A percentile compares a stretch with the other conserved stretches of the same genome.
Conservation (phyloP, 2,329 filamentous ascomycete genomes). For the Parafenestella ontariensis region DNA sequence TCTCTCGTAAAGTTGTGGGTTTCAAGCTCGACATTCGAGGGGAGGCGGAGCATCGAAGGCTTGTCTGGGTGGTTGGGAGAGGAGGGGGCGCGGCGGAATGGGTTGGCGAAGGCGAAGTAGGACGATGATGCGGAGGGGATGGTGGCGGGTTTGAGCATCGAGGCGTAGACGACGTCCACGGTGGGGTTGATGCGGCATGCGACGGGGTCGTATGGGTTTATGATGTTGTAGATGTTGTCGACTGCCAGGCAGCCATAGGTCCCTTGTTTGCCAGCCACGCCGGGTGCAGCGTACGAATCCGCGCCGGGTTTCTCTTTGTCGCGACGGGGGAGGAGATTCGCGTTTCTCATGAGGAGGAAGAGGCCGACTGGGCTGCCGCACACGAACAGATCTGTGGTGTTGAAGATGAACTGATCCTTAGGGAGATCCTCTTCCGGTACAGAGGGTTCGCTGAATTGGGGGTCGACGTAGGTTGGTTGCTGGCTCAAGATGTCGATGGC, state of each 20-base stretch:
- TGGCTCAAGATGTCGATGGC: slow-evolving; percentile 87
- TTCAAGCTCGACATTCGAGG: slow-evolving; percentile 79
- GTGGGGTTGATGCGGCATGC: slow-evolving; percentile 92
- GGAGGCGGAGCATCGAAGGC: slow-evolving; percentile 49
- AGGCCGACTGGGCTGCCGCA: slow-evolving; percentile 91
- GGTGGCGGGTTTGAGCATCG: slow-evolving; percentile 76
- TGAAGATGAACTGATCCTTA: slow-evolving; percentile 76
- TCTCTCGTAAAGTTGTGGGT: slow-evolving; percentile 94
- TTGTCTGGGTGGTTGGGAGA: slow-evolving; percentile 34
- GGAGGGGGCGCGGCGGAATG: slow-evolving; percentile 47
- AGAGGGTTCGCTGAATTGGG: slow-evolving; percentile 42
- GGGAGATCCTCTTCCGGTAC: slow-evolving; percentile 58
- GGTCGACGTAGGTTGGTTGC: slow-evolving; percentile 77
- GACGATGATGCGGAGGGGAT: slow-evolving; percentile 74
- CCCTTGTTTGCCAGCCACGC: slow-evolving; percentile 78
- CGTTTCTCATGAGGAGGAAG: slow-evolving; percentile 84
- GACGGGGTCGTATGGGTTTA: slow-evolving; percentile 79
- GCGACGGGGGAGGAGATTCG: slow-evolving; percentile 74
- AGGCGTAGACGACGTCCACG: slow-evolving; percentile 80
- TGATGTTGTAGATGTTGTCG: slow-evolving; percentile 95
- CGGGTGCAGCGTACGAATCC: slow-evolving; percentile 60
- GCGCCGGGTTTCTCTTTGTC: slow-evolving; percentile 78
- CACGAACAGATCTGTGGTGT: slow-evolving; percentile 87
- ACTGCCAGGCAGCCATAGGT: slow-evolving; percentile 90
- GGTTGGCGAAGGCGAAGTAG: slow-evolving; percentile 51